Evolutionary conservation across 2,329 filamentous ascomycete species (phyloP), one percentile per base, ranked within the genome.

Genomic region (Fusarium irregulare): DNA sequence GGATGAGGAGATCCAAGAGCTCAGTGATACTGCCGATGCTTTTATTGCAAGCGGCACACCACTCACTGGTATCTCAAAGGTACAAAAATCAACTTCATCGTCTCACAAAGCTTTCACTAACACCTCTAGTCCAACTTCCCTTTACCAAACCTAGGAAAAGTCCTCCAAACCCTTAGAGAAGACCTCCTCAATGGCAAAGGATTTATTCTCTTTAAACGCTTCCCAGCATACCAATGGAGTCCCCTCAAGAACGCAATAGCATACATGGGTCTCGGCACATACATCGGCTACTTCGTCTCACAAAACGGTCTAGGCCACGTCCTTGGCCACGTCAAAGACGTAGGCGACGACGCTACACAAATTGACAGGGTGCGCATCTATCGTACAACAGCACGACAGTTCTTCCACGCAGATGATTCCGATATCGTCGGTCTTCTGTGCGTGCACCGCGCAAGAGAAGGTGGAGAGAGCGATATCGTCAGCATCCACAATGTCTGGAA

Each of bases 321-420:
- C 12, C 87, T 97, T 2, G 93, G 93, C 10, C 93, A 97, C 78
- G 93, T 97, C 74, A 95, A 97, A 81, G 93, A 97, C 80, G 86
- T 96, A 6, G 92, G 93, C 47, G 93, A 94, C 72, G 93, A 97
- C 78, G 85, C 91, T 27, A 88, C 85, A 7, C 90, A 94, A 81
- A 97, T 93, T 74, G 92, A 97, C 82, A 91, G 90, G 74, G 93
- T 97, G 65, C 91, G 94, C 73, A 97, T 97, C 80, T 97, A 97
- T 83, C 88, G 94, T 69, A 97, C 94, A 4, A 93, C 93, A 69
- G 93, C 93, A 4, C 73, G 75, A 3, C 75, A 76, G 32, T 76
- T 74, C 72, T 76, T 76, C 64, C 93, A 97, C 80, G 87, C 92
- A 56, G 93, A 97, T 76, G 92, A 95, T 78, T 86, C 87, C 28